Evolutionary conservation across 345 rosid species (phyloP), one percentile per base, ranked within the genome.

Genomic region (Aquilaria malaccensis): DNA sequence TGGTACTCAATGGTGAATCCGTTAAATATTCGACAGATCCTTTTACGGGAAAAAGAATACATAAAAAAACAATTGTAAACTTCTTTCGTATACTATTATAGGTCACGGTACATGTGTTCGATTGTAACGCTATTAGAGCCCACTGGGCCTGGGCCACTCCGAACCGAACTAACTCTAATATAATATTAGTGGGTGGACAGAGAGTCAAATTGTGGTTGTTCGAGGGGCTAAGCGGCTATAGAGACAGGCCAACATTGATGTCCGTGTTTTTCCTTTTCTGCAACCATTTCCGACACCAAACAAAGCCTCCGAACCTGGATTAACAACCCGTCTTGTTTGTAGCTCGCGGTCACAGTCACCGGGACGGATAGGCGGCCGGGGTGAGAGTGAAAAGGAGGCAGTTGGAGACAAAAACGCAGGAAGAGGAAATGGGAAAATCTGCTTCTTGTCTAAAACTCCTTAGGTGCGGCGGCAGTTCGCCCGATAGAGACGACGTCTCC

Each of bases 401-500:
- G 51, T 15, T 52, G 61, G 50, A 37, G 33, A 49, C 57, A 48
- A 30, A 29, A 6, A 45, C 31, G 9, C 46, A 15, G 7, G 30
- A 30, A 30, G 9, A 32, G 50, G 52, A 29, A n/a, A 64, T 67
- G 71, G 68, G 76, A 67, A 67, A 68, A 72, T 76, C 93, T 60
- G 41, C 73, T 56, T 77, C 89, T 15, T 86, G 93, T 73, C 73
- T 86, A 72, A 86, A 81, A 58, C 72, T 86, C 67, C 80, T 83
- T 37, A 46, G 79, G 10, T 86, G 93, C 74, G 87, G 87, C 14
- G 41, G 87, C 62, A 81, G 77, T 76, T 74, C 89, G 10, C 64
- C 71, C 59, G 78, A 71, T 22, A 50, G 52, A 4, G 82, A 78
- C 59, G 89, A 80, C 33, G 50, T 60, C 63, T 72, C 55, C 77